A percentile compares a stretch with the other conserved stretches of the same genome.
Conservation (phyloP, 164 flowering plant genomes). For the Pachysandra terminalis region DNA sequence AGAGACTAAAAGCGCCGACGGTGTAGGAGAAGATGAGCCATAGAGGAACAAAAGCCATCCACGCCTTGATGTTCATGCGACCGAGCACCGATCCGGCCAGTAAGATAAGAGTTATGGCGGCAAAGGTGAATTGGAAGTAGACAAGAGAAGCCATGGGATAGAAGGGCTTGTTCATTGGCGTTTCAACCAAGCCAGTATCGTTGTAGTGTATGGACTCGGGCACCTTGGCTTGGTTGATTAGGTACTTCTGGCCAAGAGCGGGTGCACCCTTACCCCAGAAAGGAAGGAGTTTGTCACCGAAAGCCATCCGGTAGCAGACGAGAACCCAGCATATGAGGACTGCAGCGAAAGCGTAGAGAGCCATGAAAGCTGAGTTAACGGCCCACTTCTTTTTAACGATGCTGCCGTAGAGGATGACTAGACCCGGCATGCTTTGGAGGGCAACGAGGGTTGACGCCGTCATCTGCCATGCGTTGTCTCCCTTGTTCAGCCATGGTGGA, state of each 20-base stretch:
- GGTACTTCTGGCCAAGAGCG: constrained; percentile 11
- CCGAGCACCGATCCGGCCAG: constrained; percentile 17
- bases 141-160: constrained; percentile 20
- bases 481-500: constrained; percentile 21
- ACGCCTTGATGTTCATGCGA: constrained; percentile 18
- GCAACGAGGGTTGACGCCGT: constrained; percentile 16
- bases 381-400: constrained; percentile 25
- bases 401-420: constrained; percentile 17
- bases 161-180: constrained; percentile 3
- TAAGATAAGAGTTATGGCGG: constrained; percentile 13
- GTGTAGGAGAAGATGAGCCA: constrained; percentile 14
- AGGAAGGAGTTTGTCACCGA: constrained; percentile 22
- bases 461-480: constrained; percentile 28
- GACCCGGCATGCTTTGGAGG: constrained; percentile 21
- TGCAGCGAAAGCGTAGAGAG: constrained; percentile 22
- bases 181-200: constrained; percentile 3
- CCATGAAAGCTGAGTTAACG: constrained; percentile 25
- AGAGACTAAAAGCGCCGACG: constrained; percentile 12
- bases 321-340: constrained; percentile 18
- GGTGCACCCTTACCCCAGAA: constrained; percentile 23
- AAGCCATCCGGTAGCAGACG: constrained; percentile 16
- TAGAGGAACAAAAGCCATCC: constrained; percentile 22
- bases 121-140: constrained; percentile 18
- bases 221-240: neutral
- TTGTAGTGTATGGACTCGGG: constrained; percentile 6